Evolutionary conservation across 2,329 filamentous ascomycete genomes (phyloP), one percentile per base, ranked within the genome.

Genomic region (Leptodontidium sp.): DNA sequence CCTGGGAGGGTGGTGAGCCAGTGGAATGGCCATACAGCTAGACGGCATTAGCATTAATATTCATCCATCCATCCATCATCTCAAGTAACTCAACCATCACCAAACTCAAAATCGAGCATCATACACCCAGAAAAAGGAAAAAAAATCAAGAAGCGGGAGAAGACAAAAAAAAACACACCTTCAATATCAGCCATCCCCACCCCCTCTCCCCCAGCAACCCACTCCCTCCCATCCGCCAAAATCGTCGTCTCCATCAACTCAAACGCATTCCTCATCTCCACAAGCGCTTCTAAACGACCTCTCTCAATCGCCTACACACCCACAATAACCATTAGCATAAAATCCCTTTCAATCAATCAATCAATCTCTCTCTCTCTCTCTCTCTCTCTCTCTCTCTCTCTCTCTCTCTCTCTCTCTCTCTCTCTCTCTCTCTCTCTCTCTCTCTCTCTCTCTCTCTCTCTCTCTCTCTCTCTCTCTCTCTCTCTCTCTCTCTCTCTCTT

Each of bases 151-250:
- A n/a, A n/a, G n/a, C n/a, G n/a, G n/a, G n/a, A n/a, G n/a, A n/a
- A n/a, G n/a, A n/a, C n/a, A n/a, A n/a, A n/a, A n/a, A n/a, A n/a
- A n/a, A n/a, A 71, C 62, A 57, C 73, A 79, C 83, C 88, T 80
- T 93, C 88, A 69, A 93, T 88, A 77, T 94, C 91, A 4, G 87
- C 89, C 70, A 92, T 77, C 1, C 82, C 84, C 1, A 88, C 87
- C 21, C 78, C 77, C 2, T 83, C 75, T 1, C 83, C 86, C 12
- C 81, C 82, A 14, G 90, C 79, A 9, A 93, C 79, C 90, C 90
- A 93, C 2, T 84, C 77, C 65, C 90, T 83, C n/a, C 87, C 89
- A 79, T 93, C 90, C 0, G 82, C 85, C 5, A 94, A 81, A 65
- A 93, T 77, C 0, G 84, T 86, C 1, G 80, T 82, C 80, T 94